Percentiles rank a stretch among this genome's conserved stretches.
phyloP scores from a whole-genome alignment of 1,284 basidiomycete genomes.

The Coniferiporia weirii region DNA sequence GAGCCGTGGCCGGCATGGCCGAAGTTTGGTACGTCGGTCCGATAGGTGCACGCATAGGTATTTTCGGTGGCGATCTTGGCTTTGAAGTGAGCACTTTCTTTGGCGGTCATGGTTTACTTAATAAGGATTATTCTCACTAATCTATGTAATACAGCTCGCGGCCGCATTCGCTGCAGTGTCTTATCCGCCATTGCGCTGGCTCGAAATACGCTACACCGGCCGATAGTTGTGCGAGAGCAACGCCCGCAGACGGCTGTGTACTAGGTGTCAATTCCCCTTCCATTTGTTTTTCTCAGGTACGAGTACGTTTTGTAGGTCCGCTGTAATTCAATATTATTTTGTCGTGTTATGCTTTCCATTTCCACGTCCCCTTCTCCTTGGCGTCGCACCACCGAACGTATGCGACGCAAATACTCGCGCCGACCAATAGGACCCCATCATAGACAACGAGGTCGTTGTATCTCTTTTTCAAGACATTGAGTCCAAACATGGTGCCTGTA shows the following conservation, averaged over 20 bases:
- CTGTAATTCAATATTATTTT: background rate
- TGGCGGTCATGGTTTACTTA: background rate
- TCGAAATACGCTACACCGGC: slow-evolving; percentile 40
- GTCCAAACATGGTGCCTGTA: slow-evolving; percentile 12
- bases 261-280: background rate
- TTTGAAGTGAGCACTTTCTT: slow-evolving; percentile 40
- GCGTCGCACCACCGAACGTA: slow-evolving; percentile 43
- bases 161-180: slow-evolving; percentile 38
- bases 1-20: slow-evolving; percentile 38
- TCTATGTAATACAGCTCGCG: slow-evolving; percentile 32
- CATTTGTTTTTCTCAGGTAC: too few relatives aligned
- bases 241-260: background rate
- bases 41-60: slow-evolving; percentile 38
- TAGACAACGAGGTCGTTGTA: slow-evolving; percentile 38
- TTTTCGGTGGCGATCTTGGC: slow-evolving; percentile 48
- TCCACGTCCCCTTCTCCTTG: slow-evolving; percentile 36
- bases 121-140: too few relatives aligned
- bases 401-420: slow-evolving; percentile 35
- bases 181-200: slow-evolving; percentile 38
- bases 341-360: slow-evolving; percentile 33
- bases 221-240: slow-evolving; percentile 23
- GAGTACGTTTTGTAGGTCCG: background rate
- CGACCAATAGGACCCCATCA: slow-evolving; percentile 34
- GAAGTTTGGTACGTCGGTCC: slow-evolving; percentile 50
- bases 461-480: slow-evolving; percentile 25